Percentiles rank a stretch among this genome's conserved stretches.
Evolutionary conservation across 176 grass and related monocot genomes (phyloP).

Genomic region (Zizania latifolia): DNA sequence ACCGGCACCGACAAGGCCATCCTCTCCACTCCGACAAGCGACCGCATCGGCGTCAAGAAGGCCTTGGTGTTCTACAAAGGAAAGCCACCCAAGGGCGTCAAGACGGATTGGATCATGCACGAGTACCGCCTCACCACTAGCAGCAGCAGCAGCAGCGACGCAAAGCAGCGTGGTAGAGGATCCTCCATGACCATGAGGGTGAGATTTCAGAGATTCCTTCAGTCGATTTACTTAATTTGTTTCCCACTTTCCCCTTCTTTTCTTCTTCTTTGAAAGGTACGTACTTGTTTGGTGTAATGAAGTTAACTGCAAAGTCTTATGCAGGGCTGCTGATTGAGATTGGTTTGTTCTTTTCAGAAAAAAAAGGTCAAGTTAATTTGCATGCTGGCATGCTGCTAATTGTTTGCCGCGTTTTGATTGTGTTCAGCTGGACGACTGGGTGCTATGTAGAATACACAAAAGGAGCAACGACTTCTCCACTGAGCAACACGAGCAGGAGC

Average conservation of each 20-base stretch:
- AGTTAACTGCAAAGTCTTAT: neutral
- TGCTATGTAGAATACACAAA: slow-evolving; percentile 74
- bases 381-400: neutral
- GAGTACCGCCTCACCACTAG: slow-evolving; percentile 51
- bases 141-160: neutral
- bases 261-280: neutral
- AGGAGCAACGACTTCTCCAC: slow-evolving; percentile 28
- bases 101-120: slow-evolving; percentile 95
- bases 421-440: slow-evolving; percentile 72
- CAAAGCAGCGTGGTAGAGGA: slow-evolving; percentile 27
- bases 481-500: slow-evolving; percentile 30
- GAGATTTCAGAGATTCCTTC: neutral
- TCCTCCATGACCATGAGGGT: slow-evolving; percentile 67
- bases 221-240: neutral
- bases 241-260: too few species aligned
- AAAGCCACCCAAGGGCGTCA: slow-evolving; percentile 55
- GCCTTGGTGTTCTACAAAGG: slow-evolving; percentile 72
- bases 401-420: neutral
- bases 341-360: neutral
- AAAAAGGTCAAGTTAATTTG: neutral
- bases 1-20: slow-evolving; percentile 64
- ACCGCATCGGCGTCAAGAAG: slow-evolving; percentile 60
- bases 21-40: neutral
- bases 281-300: neutral
- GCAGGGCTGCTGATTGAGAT: neutral